Conservation (phyloP, 164 flowering plant species). For the Vitis riparia region DNA sequence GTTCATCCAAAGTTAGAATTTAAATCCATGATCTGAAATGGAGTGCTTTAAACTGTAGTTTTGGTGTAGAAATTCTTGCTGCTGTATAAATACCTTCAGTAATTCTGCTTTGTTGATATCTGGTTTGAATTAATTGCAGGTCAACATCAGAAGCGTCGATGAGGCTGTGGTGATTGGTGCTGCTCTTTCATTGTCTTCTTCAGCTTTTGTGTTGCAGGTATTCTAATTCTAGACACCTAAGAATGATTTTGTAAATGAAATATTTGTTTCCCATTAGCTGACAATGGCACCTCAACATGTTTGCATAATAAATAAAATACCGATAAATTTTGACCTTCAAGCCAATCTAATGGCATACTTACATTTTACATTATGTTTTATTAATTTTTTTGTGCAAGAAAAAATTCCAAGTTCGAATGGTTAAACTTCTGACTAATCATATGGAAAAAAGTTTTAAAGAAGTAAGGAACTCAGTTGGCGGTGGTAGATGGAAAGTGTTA, state of each 20-base stretch:
- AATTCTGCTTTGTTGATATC: neutral
- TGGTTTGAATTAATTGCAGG: conserved; percentile 47
- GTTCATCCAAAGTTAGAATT: neutral
- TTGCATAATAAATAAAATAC: no score
- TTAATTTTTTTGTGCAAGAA: no score
- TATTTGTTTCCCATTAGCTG: neutral
- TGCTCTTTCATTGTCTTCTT: conserved; percentile 96
- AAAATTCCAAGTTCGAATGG: no score
- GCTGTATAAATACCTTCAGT: neutral
- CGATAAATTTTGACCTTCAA: no score
- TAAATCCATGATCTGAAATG: neutral
- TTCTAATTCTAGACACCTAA: neutral
- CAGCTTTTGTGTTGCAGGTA: conserved; percentile 99
- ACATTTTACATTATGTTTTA: no score
- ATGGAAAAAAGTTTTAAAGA: no score
- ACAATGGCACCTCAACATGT: neutral
- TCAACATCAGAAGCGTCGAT: conserved; percentile 92
- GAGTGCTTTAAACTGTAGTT: neutral
- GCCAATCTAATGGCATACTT: no score
- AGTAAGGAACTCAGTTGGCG: no score
- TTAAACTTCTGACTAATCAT: no score
- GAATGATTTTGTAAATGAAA: neutral
- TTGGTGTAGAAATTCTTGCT: neutral
- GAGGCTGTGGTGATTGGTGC: conserved; percentile 98
- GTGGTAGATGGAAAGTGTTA: no score